Conservation (phyloP, 2,329 filamentous ascomycete species). For the Cytospora leucostoma region DNA sequence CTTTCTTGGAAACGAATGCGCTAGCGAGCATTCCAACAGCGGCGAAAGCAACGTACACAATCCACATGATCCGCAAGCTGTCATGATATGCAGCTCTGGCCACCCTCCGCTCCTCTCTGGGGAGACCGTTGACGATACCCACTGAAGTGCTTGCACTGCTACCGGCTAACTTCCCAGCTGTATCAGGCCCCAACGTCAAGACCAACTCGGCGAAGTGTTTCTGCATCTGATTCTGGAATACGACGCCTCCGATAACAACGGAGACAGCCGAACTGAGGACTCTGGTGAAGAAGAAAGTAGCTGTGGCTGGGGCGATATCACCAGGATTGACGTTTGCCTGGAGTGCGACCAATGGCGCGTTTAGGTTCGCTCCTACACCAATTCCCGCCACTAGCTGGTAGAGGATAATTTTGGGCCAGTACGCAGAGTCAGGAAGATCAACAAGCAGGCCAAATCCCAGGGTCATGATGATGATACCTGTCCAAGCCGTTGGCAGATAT, state of each 20-base stretch:
- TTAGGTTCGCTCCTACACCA: constrained; percentile 61
- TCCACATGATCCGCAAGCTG: neutral
- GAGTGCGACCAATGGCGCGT: constrained; percentile 60
- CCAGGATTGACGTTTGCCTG: constrained; percentile 58
- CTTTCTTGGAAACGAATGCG: neutral
- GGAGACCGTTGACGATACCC: neutral
- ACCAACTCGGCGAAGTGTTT: constrained; percentile 12
- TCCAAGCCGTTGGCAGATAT: constrained; percentile 54
- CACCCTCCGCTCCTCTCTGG: neutral
- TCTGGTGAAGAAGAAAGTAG: constrained; percentile 58
- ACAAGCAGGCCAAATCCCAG: constrained; percentile 59
- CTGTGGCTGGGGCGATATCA: constrained; percentile 62
- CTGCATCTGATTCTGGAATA: constrained; percentile 34
- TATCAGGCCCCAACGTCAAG: constrained; percentile 32
- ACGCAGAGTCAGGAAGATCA: constrained; percentile 50
- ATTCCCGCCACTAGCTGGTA: constrained; percentile 58
- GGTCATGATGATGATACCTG: constrained; percentile 52
- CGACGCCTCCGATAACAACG: constrained; percentile 51
- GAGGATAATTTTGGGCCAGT: constrained; percentile 46
- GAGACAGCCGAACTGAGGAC: constrained; percentile 55
- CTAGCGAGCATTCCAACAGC: neutral
- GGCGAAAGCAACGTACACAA: neutral
- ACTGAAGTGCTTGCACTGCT: neutral
- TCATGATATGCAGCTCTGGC: neutral
- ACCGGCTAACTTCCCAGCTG: constrained; percentile 52